Conservation (phyloP, 1,284 basidiomycete genomes). For the Malassezia slooffiae region DNA sequence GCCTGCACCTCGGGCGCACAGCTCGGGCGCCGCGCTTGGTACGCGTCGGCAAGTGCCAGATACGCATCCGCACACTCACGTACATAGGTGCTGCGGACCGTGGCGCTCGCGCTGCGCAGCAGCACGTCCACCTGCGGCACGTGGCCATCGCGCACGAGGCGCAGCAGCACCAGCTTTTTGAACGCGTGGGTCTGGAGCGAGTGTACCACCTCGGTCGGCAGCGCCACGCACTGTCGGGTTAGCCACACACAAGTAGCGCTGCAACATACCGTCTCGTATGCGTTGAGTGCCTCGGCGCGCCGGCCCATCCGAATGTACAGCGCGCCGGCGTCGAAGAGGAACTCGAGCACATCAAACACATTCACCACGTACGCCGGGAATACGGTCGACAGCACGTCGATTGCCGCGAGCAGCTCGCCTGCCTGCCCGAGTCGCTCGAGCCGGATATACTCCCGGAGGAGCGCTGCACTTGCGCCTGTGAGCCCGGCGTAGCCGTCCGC, state of each 20-base stretch:
- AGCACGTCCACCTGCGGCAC: conserved; percentile 44
- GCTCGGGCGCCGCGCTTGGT: conserved; percentile 11
- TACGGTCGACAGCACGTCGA: background rate
- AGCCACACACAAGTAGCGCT: background rate
- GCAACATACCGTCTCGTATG: conserved; percentile 27
- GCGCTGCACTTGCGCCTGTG: conserved; percentile 7
- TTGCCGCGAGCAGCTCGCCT: background rate
- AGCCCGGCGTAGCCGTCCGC: conserved; percentile 1
- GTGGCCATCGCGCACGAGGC: conserved; percentile 62
- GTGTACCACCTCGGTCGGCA: conserved; percentile 57
- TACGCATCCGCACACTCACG: conserved; percentile 16
- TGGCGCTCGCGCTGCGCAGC: background rate
- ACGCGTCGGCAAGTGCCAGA: conserved; percentile 11
- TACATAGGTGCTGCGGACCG: background rate
- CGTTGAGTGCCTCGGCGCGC: conserved; percentile 22
- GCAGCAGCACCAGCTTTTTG: conserved; percentile 67
- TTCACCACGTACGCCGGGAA: background rate
- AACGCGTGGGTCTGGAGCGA: conserved; percentile 70
- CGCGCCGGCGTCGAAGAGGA: conserved; percentile 32
- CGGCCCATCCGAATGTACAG: conserved; percentile 22
- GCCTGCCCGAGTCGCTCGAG: background rate
- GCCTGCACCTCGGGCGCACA: conserved; percentile 3
- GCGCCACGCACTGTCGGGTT: conserved; percentile 56
- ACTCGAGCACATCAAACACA: conserved; percentile 26
- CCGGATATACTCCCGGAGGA: conserved; percentile 7